These are phyloP conservation scores for Gossypium rotundifolium DNA, from an alignment of 345 rosid species.

Conservation along the genomic window DNA sequence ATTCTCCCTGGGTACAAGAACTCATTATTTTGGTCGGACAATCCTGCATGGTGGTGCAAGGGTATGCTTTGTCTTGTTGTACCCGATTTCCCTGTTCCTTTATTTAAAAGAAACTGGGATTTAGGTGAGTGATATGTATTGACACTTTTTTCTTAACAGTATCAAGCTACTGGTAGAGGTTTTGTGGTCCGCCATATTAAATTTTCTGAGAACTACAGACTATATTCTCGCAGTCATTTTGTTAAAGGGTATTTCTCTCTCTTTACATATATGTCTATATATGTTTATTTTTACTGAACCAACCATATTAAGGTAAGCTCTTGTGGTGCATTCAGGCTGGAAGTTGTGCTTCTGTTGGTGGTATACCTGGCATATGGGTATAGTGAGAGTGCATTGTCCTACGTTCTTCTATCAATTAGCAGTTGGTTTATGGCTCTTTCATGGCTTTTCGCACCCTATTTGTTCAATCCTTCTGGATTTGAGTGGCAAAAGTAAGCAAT, in stretches of 20 bases:
- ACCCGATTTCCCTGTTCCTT: neutral
- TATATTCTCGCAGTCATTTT: slow-evolving; percentile 96
- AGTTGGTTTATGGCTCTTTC: slow-evolving; percentile 96
- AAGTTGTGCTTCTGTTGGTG: slow-evolving; percentile 72
- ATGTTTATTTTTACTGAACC: neutral
- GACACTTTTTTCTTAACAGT: slow-evolving; percentile 40
- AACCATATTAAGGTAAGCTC: slow-evolving; percentile 19
- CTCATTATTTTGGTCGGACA: slow-evolving; percentile 96
- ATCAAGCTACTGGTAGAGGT: slow-evolving; percentile 96
- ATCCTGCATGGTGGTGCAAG: slow-evolving; percentile 98
- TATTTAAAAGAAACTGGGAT: too few relatives aligned
- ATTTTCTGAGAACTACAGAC: slow-evolving; percentile 89
- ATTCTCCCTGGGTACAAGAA: slow-evolving; percentile 88
- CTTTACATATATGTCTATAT: slow-evolving; percentile 8
- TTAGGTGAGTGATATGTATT: neutral
- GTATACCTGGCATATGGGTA: slow-evolving; percentile 85
- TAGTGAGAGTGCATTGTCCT: slow-evolving; percentile 64
- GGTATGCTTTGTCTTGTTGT: slow-evolving; percentile 37
- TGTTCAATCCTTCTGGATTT: slow-evolving; percentile 96
- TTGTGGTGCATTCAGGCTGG: slow-evolving; percentile 50
- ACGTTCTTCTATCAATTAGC: slow-evolving; percentile 81
- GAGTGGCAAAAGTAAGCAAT: slow-evolving; percentile 93
- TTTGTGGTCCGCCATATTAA: slow-evolving; percentile 91
- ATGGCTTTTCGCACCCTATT: slow-evolving; percentile 94
- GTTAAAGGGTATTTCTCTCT: slow-evolving; percentile 61